These are phyloP conservation scores for Arabis alpina DNA, from an alignment of 345 rosid genomes.

Conservation along the genomic window DNA sequence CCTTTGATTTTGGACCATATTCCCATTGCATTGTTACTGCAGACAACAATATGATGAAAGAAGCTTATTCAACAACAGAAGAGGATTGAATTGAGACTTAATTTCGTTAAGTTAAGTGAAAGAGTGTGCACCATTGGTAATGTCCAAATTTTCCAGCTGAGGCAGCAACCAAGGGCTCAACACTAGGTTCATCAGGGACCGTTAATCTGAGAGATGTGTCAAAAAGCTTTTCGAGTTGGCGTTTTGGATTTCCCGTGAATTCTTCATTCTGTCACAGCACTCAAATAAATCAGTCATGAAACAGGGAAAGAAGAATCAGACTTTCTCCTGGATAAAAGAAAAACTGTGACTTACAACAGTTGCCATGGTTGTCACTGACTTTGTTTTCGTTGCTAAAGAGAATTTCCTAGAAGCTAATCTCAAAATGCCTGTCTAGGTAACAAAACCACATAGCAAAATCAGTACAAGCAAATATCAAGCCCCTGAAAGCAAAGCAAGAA, in stretches of 20 bases:
- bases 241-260: constrained; percentile 61
- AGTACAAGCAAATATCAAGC: constrained; percentile 34
- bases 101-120: neutral
- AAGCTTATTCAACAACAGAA: constrained; percentile 1
- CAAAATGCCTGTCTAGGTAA: constrained; percentile 75
- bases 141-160: constrained; percentile 76
- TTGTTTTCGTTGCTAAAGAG: constrained; percentile 40
- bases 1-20: constrained; percentile 78
- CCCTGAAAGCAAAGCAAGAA: neutral
- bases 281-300: neutral
- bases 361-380: constrained; percentile 64
- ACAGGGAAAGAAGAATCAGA: neutral
- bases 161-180: constrained; percentile 72
- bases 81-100: neutral
- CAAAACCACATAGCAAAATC: constrained; percentile 37
- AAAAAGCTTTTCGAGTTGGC: constrained; percentile 61
- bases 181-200: constrained; percentile 61
- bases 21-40: constrained; percentile 95
- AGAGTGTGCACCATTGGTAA: constrained; percentile 75
- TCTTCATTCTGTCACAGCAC: constrained; percentile 56
- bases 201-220: constrained; percentile 62
- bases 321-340: neutral
- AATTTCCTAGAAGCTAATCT: constrained; percentile 57
- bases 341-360: constrained; percentile 46
- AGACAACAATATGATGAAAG: constrained; percentile 10